Conservation (phyloP, 2,329 filamentous ascomycete species). For the Aureobasidium sp. region DNA sequence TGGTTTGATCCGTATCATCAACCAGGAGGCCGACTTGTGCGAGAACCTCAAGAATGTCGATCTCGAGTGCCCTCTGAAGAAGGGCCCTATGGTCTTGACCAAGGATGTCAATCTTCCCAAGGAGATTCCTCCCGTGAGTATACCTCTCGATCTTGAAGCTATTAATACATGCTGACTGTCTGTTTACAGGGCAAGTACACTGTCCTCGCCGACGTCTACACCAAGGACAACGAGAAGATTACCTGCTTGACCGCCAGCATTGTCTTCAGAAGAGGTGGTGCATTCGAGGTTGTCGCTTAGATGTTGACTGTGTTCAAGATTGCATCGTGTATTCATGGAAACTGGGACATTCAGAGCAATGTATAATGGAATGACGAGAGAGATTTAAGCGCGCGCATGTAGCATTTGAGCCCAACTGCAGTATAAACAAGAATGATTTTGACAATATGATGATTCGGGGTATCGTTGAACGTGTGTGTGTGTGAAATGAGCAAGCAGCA, state of each 20-base stretch:
- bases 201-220: slow-evolving; percentile 88
- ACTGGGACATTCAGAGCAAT: not conserved
- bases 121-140: slow-evolving; percentile 87
- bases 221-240: slow-evolving; percentile 77
- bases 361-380: no score
- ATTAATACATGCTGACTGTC: slow-evolving; percentile 83
- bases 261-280: slow-evolving; percentile 58
- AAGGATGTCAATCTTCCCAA: slow-evolving; percentile 89
- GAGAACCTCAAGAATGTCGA: slow-evolving; percentile 91
- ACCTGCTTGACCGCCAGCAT: slow-evolving; percentile 88
- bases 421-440: not conserved
- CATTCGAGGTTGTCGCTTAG: slow-evolving; percentile 20
- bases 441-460: slow-evolving; percentile 2
- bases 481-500: no score
- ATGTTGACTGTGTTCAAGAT: not conserved
- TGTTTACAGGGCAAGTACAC: slow-evolving; percentile 91
- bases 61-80: slow-evolving; percentile 86
- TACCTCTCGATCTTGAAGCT: no score
- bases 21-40: slow-evolving; percentile 84
- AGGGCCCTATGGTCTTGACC: slow-evolving; percentile 74
- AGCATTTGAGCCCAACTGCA: slow-evolving; percentile 5
- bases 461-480: slow-evolving; percentile 3
- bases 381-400: not conserved
- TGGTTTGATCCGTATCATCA: slow-evolving; percentile 90
- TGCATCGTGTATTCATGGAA: slow-evolving; percentile 11